Evolutionary conservation across 768 basidiomycete genomes (phyloP), one percentile per base, ranked within the genome.

Genomic region (Galerina marginata): DNA sequence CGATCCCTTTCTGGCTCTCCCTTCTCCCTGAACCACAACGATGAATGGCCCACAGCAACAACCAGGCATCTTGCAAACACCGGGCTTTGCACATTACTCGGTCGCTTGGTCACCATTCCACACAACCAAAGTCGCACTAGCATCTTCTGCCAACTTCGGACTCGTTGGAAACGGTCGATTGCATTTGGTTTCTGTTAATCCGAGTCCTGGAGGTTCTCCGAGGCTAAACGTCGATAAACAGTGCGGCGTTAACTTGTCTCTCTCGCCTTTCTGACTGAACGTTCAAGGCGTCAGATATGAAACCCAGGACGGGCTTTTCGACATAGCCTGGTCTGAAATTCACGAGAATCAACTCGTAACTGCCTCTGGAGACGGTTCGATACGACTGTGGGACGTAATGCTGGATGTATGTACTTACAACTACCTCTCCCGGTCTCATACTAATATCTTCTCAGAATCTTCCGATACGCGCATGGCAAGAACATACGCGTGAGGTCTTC

Each of bases 91-190:
- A 2, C 93, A 94, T 71, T 94, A 93, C 70, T 77, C 86, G 4
- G 65, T 92, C 33, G 85, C 90, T 11, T 95, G 92, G 90, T 95
- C 93, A 0, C 93, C 93, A 4, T 95, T 95, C 69, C 89, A 91
- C 72, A 87, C 82, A 23, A 79, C 82, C 14, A 85, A 89, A 38
- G 71, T 94, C 44, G 93, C 93, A 1, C 78, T 94, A 37, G 91
- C 93, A 4, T 92, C 92, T 6, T 83, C 93, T 0, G 92, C 95
- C 26, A 96, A 98, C 75, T 98, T 94, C 73, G 96, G 96, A 2
- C 82, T 99, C 4, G 92, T 98, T 36, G 96, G 96, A 25, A 98
- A 97, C 74, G 96, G 96, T 1, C 82, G 96, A n/a, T 71, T 98
- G 44, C 91, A 90, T 71, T 71, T 90, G 23, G 81, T 83, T 54